These are phyloP conservation scores for Cercophora sp. DNA, from an alignment of 495 filamentous ascomycete species.

Conservation along the genomic window DNA sequence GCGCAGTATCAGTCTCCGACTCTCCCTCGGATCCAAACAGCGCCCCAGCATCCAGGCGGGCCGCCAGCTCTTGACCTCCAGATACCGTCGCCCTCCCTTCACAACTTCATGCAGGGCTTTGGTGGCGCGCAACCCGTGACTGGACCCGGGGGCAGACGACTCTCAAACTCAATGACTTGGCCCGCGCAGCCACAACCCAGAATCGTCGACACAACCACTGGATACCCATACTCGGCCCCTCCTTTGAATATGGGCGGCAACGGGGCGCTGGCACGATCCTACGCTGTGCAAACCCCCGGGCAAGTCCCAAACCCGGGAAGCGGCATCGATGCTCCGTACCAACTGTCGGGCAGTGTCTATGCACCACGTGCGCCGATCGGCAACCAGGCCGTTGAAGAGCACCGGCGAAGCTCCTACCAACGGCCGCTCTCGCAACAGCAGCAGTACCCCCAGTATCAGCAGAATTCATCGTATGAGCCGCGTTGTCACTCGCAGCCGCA, in stretches of 20 bases:
- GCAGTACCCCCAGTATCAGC: conserved; percentile 21
- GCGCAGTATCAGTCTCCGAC: conserved; percentile 5
- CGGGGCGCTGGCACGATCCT: conserved; percentile 26
- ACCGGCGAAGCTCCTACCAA: conserved; percentile 18
- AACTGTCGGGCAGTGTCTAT: conserved; percentile 31
- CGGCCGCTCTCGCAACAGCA: conserved; percentile 26
- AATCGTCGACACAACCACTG: conserved; percentile 18
- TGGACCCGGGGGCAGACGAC: conserved; percentile 24
- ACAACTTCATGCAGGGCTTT: conserved; percentile 10
- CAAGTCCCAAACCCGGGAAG: conserved; percentile 25
- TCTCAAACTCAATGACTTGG: conserved; percentile 45
- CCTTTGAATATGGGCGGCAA: conserved; percentile 24
- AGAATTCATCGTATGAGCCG: conserved; percentile 7
- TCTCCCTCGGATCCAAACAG: conserved; percentile 12
- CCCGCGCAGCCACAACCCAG: conserved; percentile 30
- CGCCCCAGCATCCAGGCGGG: conserved; percentile 3
- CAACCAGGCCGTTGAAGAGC: conserved; percentile 15
- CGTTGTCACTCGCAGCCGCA: conserved; percentile 19
- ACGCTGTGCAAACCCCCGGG: conserved; percentile 28
- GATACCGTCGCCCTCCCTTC: conserved; percentile 24
- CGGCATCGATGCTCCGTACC: conserved; percentile 17
- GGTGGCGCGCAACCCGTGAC: conserved; percentile 1
- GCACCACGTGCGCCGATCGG: conserved; percentile 30
- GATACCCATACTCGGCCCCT: conserved; percentile 43
- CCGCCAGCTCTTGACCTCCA: conserved; percentile 23